Evolutionary conservation across 2,329 filamentous ascomycete species (phyloP).

Genomic region (Colletotrichum cuscutae): DNA sequence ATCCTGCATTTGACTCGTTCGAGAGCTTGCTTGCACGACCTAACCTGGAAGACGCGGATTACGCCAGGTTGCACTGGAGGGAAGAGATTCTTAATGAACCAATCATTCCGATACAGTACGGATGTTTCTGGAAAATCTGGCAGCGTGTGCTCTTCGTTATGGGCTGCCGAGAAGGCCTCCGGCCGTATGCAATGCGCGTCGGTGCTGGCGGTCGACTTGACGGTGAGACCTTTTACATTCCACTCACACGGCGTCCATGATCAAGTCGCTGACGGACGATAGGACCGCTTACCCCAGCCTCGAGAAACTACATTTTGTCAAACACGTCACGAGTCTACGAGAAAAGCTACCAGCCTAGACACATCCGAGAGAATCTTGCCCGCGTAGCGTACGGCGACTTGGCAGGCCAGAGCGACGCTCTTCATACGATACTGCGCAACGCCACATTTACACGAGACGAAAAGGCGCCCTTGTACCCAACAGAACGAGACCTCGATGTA

Average conservation of each 20-base stretch:
- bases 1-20: background rate
- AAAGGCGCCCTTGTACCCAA: constrained; percentile 1
- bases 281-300: background rate
- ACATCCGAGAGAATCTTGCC: constrained; percentile 7
- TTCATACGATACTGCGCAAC: background rate
- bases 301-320: background rate
- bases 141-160: background rate
- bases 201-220: constrained; percentile 1
- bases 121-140: background rate
- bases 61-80: background rate
- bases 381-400: background rate
- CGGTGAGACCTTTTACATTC: background rate
- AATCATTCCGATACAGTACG: background rate
- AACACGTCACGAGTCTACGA: background rate
- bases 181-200: constrained; percentile 2
- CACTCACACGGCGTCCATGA: no score
- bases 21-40: background rate
- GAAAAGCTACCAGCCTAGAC: constrained; percentile 12
- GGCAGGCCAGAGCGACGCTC: background rate
- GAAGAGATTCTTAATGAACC: background rate
- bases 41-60: background rate
- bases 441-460: background rate
- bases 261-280: background rate
- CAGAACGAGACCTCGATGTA: background rate
- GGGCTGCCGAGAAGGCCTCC: background rate